Evolutionary conservation across 257 asterid species (phyloP).

Genomic region (Lithospermum erythrorhizon): DNA sequence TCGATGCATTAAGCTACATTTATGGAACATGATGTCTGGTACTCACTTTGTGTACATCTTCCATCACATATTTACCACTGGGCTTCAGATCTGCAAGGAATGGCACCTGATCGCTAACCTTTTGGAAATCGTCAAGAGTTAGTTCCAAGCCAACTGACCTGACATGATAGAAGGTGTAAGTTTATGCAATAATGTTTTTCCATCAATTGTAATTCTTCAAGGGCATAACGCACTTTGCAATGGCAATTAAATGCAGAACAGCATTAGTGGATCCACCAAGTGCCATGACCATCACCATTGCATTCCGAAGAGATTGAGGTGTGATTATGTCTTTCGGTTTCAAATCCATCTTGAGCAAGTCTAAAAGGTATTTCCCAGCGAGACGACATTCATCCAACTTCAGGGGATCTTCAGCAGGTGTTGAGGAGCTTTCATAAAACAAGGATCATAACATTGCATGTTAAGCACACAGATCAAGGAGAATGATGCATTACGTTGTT

Average conservation of each 20-base stretch:
- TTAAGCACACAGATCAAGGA: background rate
- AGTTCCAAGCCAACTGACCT: conserved; percentile 92
- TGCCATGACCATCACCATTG: conserved; percentile 95
- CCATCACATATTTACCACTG: conserved; percentile 98
- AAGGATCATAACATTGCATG: conserved; percentile 6
- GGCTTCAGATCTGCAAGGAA: conserved; percentile 99
- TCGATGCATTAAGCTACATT: background rate
- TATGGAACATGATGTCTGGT: conserved; percentile 3
- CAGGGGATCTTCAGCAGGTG: conserved; percentile 96
- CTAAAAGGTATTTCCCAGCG: conserved; percentile 82
- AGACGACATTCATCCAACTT: conserved; percentile 94
- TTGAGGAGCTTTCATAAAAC: conserved; percentile 55
- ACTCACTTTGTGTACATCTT: conserved; percentile 88
- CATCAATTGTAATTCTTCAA: background rate
- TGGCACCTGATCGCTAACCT: conserved; percentile 85
- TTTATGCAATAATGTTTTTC: conserved; percentile 1
- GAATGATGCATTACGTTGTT: conserved; percentile 4
- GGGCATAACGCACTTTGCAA: conserved; percentile 58
- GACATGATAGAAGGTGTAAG: conserved; percentile 33
- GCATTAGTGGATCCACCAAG: conserved; percentile 99
- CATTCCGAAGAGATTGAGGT: conserved; percentile 61
- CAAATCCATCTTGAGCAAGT: conserved; percentile 81
- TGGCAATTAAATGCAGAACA: conserved; percentile 94
- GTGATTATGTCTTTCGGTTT: conserved; percentile 92
- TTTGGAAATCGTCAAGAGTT: conserved; percentile 87